Conservation (phyloP, 2,329 filamentous ascomycete species). For the Aspergillus ibericus region DNA sequence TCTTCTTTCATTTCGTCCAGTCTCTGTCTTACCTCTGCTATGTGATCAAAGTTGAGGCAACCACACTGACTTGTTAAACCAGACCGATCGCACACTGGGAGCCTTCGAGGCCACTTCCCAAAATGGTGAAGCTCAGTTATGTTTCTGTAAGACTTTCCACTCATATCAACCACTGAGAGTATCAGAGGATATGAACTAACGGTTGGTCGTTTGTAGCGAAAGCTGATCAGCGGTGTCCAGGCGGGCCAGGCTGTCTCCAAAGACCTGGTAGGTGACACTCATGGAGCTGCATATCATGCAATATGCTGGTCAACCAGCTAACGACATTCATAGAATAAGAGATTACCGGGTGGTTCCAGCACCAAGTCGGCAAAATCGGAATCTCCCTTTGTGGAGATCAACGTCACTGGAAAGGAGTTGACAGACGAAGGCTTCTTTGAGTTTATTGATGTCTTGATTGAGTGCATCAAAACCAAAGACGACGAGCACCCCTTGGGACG, state of each 20-base stretch:
- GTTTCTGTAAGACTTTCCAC: constrained; percentile 33
- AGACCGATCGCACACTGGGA: not conserved
- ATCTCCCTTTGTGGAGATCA: constrained; percentile 44
- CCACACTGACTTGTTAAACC: not conserved
- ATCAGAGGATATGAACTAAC: constrained; percentile 15
- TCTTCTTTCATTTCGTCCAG: not conserved
- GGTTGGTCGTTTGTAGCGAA: constrained; percentile 36
- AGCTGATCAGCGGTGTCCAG: constrained; percentile 45
- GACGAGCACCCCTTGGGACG: constrained; percentile 28
- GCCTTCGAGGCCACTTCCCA: constrained; percentile 7
- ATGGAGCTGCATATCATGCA: not conserved
- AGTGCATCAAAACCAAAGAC: constrained; percentile 39
- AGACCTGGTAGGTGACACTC: constrained; percentile 38
- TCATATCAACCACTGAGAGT: not conserved
- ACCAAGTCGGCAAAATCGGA: constrained; percentile 23
- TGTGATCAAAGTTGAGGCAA: not conserved
- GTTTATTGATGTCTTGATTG: constrained; percentile 45
- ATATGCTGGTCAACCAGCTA: not conserved
- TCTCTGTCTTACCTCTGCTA: not conserved
- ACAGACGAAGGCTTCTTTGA: constrained; percentile 47
- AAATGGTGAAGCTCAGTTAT: constrained; percentile 44
- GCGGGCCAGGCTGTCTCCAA: constrained; percentile 48
- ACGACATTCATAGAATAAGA: constrained; percentile 31
- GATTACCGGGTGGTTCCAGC: constrained; percentile 31
- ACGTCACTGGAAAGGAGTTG: constrained; percentile 47